These are phyloP conservation scores for Candida chauliodis DNA, from an alignment of 805 yeast genomes.

Conservation along the genomic window DNA sequence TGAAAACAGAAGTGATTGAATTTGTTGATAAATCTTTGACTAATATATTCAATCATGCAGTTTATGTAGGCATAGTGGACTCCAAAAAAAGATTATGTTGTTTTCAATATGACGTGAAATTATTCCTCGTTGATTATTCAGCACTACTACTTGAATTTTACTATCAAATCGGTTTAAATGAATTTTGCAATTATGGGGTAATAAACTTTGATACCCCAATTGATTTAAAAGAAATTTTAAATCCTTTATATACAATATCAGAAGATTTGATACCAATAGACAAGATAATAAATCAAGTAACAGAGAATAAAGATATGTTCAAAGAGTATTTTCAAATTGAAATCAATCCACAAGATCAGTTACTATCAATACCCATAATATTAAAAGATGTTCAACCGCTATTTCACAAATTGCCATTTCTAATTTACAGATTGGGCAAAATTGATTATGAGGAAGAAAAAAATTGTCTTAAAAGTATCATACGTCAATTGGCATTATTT, in stretches of 20 bases:
- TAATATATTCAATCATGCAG: conserved; percentile 61
- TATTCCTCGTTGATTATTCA: conserved; percentile 79
- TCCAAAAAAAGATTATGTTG: conserved; percentile 65
- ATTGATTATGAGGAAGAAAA: conserved; percentile 68
- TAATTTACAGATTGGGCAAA: conserved; percentile 59
- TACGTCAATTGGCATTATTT: conserved; percentile 66
- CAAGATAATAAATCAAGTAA: conserved; percentile 16
- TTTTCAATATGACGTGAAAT: conserved; percentile 77
- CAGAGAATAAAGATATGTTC: conserved; percentile 70
- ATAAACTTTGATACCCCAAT: conserved; percentile 21
- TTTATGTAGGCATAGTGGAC: conserved; percentile 83
- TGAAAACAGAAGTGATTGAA: conserved; percentile 49
- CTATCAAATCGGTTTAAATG: conserved; percentile 75
- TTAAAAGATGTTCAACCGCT: conserved; percentile 62
- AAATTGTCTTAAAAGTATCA: conserved; percentile 61
- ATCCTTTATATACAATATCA: conserved; percentile 26
- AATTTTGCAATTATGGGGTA: conserved; percentile 78
- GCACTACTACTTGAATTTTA: conserved; percentile 64
- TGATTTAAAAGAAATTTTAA: conserved; percentile 30
- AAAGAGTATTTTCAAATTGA: conserved; percentile 69
- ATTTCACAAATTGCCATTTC: conserved; percentile 58
- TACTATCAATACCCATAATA: conserved; percentile 65
- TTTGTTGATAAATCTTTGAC: conserved; percentile 54
- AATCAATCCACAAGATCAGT: conserved; percentile 29
- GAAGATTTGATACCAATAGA: conserved; percentile 15